Evolutionary conservation across 495 filamentous ascomycete genomes (phyloP), one percentile per base, ranked within the genome.

Genomic region (Tuber umbilicatum): DNA sequence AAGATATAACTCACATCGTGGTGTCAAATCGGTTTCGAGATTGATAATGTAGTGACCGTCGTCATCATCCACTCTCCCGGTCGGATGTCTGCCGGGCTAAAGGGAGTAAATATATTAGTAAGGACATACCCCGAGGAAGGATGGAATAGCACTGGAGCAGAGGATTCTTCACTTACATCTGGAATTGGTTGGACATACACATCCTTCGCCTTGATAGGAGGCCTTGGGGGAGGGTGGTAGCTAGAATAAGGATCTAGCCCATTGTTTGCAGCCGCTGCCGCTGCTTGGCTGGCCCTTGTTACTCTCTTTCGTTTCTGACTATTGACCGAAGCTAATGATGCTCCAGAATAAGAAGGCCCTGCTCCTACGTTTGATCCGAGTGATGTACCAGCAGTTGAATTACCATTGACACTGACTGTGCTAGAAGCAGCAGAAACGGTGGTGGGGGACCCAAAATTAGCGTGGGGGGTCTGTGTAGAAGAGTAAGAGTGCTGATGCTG

Each of bases 41-140:
- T 89, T 88, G 21, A 99, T 93, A 79, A 97, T 92, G 80, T 97
- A 98, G 82, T 99, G 95, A 23, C 95, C 95, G 79, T 99, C 95
- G 68, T 97, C 94, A 75, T 98, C 95, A 79, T 99, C 95, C 70
- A 93, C 90, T 84, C 90, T 88, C 82, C 91, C 84, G 82, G 75
- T 72, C 72, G 77, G 70, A 75, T 78, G 70, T 40, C 79, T 71
- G 64, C 74, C 75, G 73, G 72, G 80, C 79, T 77, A 5, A 70
- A 70, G 39, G 39, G 17, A 35, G 73, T 9, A 72, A 21, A 38
- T 31, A 37, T 35, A 43, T 74, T 35, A 74, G 73, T 40, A 37
- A 19, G 27, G 55, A 38, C 73, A 41, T 73, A 1, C 69, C 73
- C 73, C 31, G 70, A 45, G 3, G 55, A 64, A 74, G 73, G 68